Evolutionary conservation across 73 alveolate genomes (phyloP).

Genomic region (Effrenium voratum): DNA sequence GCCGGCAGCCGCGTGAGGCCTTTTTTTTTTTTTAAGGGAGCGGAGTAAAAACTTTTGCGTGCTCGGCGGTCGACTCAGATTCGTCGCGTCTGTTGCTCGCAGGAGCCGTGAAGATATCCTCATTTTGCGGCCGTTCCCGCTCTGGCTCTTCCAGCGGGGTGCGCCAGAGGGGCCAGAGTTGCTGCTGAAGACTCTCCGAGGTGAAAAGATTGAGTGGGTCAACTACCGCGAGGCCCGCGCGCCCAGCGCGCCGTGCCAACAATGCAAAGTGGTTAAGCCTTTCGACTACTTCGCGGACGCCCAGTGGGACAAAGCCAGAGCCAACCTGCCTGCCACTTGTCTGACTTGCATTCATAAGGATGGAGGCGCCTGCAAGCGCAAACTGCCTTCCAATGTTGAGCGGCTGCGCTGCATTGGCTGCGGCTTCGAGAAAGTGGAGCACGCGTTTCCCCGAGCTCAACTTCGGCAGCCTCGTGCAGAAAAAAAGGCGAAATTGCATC

Average conservation of each 20-base stretch:
- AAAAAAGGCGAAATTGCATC: too few species aligned
- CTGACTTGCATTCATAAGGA: background rate
- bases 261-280: background rate
- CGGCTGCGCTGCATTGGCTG: background rate
- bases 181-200: too few species aligned
- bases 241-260: conserved; percentile 13
- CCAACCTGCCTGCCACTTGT: background rate
- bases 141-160: conserved; percentile 16
- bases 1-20: conserved; percentile 40
- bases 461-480: too few species aligned
- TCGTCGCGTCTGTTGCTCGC: too few species aligned
- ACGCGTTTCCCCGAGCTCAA: conserved; percentile 13
- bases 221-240: background rate
- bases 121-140: conserved; percentile 48
- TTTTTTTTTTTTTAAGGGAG: too few species aligned
- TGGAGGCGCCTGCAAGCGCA: background rate
- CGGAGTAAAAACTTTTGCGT: too few species aligned
- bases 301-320: background rate
- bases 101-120: conserved; percentile 23
- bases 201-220: too few species aligned
- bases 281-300: background rate
- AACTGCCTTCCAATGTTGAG: background rate
- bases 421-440: background rate
- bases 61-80: too few species aligned
- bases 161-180: conserved; percentile 26